phyloP scores from a whole-genome alignment of 768 basidiomycete genomes.

The Guyanaporus albipodus region DNA sequence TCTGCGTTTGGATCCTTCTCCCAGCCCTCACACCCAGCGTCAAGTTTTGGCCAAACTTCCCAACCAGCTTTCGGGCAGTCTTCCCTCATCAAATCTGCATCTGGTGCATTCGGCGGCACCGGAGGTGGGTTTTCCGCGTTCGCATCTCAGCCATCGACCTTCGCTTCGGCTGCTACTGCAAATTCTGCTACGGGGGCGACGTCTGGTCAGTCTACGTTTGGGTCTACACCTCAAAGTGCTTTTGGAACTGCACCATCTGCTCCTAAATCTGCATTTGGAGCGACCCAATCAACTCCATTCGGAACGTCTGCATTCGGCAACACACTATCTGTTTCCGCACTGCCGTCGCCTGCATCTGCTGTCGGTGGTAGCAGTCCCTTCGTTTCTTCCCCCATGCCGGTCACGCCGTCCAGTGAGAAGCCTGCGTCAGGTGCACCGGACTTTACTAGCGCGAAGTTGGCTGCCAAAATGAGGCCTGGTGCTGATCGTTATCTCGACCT shows the following conservation, averaged over 20 bases:
- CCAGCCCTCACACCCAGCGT: slow-evolving; percentile 30
- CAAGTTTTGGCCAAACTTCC: slow-evolving; percentile 34
- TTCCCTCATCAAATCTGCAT: slow-evolving; percentile 44
- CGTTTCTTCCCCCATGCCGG: slow-evolving; percentile 25
- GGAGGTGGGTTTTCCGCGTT: slow-evolving; percentile 50
- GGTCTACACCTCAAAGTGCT: slow-evolving; percentile 17
- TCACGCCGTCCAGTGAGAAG: slow-evolving; percentile 20
- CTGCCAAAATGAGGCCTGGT: slow-evolving; percentile 39
- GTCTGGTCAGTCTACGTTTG: slow-evolving; percentile 22
- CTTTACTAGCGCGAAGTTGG: slow-evolving; percentile 33
- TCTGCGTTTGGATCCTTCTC: slow-evolving; percentile 33
- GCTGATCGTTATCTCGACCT: slow-evolving; percentile 51
- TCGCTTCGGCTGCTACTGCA: slow-evolving; percentile 25
- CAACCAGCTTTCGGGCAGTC: slow-evolving; percentile 37
- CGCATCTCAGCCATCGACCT: slow-evolving; percentile 43
- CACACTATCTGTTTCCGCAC: slow-evolving; percentile 16
- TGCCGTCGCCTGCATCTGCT: slow-evolving; percentile 20
- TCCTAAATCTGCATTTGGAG: slow-evolving; percentile 17
- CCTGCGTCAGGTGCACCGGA: slow-evolving; percentile 26
- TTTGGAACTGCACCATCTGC: slow-evolving; percentile 11
- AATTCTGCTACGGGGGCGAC: slow-evolving; percentile 1
- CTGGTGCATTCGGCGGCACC: slow-evolving; percentile 47
- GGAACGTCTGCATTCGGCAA: slow-evolving; percentile 21
- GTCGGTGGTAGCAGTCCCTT: slow-evolving; percentile 21
- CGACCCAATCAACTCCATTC: slow-evolving; percentile 24